Evolutionary conservation across 345 rosid species (phyloP), one percentile per base, ranked within the genome.

Genomic region (Iberis pinnata): DNA sequence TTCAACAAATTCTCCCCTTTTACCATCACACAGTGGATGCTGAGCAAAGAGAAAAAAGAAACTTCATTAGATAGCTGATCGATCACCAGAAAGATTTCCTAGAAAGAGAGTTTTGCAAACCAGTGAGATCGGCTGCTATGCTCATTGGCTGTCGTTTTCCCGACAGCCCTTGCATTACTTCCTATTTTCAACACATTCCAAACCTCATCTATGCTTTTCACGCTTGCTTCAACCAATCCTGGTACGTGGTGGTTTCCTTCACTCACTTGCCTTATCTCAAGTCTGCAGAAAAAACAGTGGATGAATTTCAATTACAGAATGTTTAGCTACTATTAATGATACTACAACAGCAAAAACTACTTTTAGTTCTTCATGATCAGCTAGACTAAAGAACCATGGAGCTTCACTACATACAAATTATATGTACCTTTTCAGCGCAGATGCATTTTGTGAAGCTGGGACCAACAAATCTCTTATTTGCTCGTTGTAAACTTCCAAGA

Each of bases 41-140:
- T 92, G 83, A 32, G 55, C 19, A 43, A 38, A 40, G 20, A 14
- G 51, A 33, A 52, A 6, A 9, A 4, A 58, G 32, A 32, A 38
- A 46, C 44, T n/a, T 12, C 20, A 13, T 29, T 43, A 53, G 46
- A 45, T 22, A 44, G 56, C 31, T 35, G 26, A 35, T 50, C 39
- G 26, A 35, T 50, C 39, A 49, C 39, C 6, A 13, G 2, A 41
- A n/a, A n/a, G n/a, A n/a, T n/a, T n/a, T n/a, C n/a, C n/a, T n/a
- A n/a, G 33, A 17, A 22, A 58, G n/a, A n/a, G 18, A 39, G 9
- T 22, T 9, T 15, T 32, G 25, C 80, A 10, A 33, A 92, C 96
- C 98, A 92, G 76, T 88, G 98, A 64, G 98, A 92, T 64, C 98
- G 72, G 73, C 98, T 92, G 78, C 95, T 88, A 67, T 81, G 82